These are phyloP conservation scores for Taphrina flavorubra DNA, from an alignment of 1,139 yeast species.

Conservation along the genomic window DNA sequence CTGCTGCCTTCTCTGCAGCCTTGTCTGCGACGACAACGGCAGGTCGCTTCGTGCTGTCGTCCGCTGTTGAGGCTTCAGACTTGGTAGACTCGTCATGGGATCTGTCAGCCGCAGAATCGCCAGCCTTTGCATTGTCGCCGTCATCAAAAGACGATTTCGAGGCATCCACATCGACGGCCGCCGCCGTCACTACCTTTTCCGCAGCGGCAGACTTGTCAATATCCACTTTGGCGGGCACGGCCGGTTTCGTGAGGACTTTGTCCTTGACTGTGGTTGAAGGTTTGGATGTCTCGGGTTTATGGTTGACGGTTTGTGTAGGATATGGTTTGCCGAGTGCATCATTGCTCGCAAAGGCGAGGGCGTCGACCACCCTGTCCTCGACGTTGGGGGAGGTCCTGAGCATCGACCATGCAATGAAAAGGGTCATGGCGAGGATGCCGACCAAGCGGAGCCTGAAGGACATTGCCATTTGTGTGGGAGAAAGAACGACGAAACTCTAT, in stretches of 20 bases:
- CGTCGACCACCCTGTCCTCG: neutral
- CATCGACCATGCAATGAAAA: neutral
- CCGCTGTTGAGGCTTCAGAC: neutral
- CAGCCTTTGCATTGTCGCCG: no score
- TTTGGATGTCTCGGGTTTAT: no score
- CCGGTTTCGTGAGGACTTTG: no score
- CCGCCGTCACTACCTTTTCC: no score
- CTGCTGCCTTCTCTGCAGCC: neutral
- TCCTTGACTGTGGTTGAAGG: no score
- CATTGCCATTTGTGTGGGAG: neutral
- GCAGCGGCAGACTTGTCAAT: no score
- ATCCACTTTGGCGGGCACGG: no score
- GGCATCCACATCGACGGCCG: no score
- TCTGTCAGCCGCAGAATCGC: no score
- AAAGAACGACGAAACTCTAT: no score
- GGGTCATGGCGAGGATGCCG: slow-evolving; percentile 15
- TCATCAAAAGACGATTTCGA: no score
- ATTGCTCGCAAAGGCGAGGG: neutral
- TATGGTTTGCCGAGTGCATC: neutral
- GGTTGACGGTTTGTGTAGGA: neutral
- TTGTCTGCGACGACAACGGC: neutral
- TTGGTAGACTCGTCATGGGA: neutral
- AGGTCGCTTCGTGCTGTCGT: neutral
- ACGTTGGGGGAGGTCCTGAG: neutral
- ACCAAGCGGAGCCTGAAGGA: slow-evolving; percentile 11